Base-by-base conservation (phyloP, 495 filamentous ascomycete genomes). In the Coniosporium apollinis region DNA sequence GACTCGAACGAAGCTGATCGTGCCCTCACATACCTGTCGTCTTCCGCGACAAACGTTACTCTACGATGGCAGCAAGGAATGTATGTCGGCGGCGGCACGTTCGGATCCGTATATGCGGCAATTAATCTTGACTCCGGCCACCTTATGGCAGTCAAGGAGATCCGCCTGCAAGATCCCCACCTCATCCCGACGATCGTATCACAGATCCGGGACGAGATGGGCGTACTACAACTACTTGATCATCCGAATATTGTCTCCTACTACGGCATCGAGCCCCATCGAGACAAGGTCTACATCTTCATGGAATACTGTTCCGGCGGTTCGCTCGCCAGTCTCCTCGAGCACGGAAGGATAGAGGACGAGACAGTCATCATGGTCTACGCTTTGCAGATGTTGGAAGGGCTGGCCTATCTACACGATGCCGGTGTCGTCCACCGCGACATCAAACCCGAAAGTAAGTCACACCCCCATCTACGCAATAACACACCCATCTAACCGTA, bases 291-390 rank as follows among this genome's bases (percentile, higher is more conserved):
- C 4, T 97, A 96, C 58, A 91, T 97, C 45, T 97, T 97, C 58
- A 97, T 97, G 89, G 89, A 97, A 56, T 94, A 91, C 55, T 97
- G 89, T 48, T 86, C 82, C 2, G 87, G 91, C 20, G 89, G 89
- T 13, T 94, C 87, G 4, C 61, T 97, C n/a, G 85, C 89, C 28
- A 74, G 67, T 16, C 61, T 96, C 39, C 63, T 97, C 13, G 89
- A 97, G 56, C 86, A 97, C 49, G 89, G 89, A 7, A 76, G 91
- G 16, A 92, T 97, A 41, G 89, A 97, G 55, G 89, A 97, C 45
- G 89, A 97, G 57, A 92, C 84, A 11, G 87, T 97, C 37, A 85
- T 94, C 37, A 87, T 87, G 77, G 91, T 97, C 4, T 97, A 97
- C 50, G 82, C 87, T 17, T 66, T 97, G 19, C 91, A 97, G 48